Evolutionary conservation across 768 basidiomycete genomes (phyloP), one percentile per base, ranked within the genome.

Genomic region (Clitopilus hobsonii): DNA sequence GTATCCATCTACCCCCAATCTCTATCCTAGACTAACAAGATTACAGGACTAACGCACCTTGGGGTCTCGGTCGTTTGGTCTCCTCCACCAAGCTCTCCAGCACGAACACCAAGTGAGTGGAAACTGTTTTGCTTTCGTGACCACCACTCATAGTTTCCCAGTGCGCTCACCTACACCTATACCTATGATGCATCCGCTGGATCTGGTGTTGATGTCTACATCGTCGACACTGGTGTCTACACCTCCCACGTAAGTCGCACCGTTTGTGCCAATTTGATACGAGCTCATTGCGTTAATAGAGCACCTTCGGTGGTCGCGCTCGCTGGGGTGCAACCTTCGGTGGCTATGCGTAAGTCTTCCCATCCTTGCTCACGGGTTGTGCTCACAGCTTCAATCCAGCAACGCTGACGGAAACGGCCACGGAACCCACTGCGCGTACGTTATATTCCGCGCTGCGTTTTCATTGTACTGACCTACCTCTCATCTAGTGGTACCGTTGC

Each of bases 281-380:
- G n/a, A n/a, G n/a, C n/a, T 53, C 10, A 57, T 14, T 32, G 16
- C 6, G 6, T 30, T 51, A 13, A 18, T 57, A 74, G 73, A 49
- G 47, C 16, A 61, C 73, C 55, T 79, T 79, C 53, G 72, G 65
- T 54, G 75, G 74, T 3, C 74, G 77, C 29, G 77, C 76, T 16
- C 58, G 53, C 16, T 76, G 72, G 71, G 77, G 76, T 8, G 61
- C 65, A 1, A 71, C 67, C 27, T 74, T 76, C 52, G 69, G 69
- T 13, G 64, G 57, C 41, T 61, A 66, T 54, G 29, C 57, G 41
- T 45, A 23, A 11, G 41, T 45, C 8, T 7, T 16, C 7, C 30
- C 30, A 32, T 32, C n/a, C n/a, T n/a, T n/a, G n/a, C n/a, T n/a
- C n/a, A n/a, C n/a, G n/a, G n/a, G n/a, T n/a, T n/a, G n/a, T n/a